Conservation (phyloP, 2,329 filamentous ascomycete genomes). For the Magnaporthales sp. region DNA sequence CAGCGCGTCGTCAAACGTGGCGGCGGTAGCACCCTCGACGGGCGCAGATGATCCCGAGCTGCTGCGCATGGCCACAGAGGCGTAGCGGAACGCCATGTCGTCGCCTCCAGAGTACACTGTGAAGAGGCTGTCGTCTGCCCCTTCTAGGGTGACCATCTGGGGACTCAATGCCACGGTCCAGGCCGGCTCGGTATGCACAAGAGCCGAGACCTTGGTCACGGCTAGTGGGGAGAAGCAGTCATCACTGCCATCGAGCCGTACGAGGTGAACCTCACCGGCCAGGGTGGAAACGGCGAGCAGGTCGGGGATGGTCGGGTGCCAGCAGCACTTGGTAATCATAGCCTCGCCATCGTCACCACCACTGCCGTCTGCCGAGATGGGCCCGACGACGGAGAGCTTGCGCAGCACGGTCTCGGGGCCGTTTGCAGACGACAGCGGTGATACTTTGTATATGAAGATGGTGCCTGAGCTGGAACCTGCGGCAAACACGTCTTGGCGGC, state of each 20-base stretch:
- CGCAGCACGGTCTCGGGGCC: conserved; percentile 22
- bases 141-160: conserved; percentile 8
- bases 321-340: conserved; percentile 65
- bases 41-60: neutral
- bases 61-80: conserved; percentile 13
- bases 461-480: conserved; percentile 71
- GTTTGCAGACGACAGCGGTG: conserved; percentile 17
- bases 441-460: conserved; percentile 52
- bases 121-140: conserved; percentile 17
- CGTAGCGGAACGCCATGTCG: conserved; percentile 53
- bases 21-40: neutral
- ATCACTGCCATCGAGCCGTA: conserved; percentile 30
- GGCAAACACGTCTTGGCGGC: conserved; percentile 49
- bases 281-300: conserved; percentile 65
- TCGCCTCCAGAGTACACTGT: conserved; percentile 66
- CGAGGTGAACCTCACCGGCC: conserved; percentile 51
- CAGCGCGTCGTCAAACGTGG: conserved; percentile 15
- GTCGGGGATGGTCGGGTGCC: conserved; percentile 50
- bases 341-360: conserved; percentile 39
- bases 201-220: conserved; percentile 30
- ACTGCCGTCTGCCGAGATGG: conserved; percentile 19
- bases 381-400: conserved; percentile 32
- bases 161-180: conserved; percentile 62
- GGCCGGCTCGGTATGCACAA: conserved; percentile 54
- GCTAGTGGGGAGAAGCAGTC: conserved; percentile 14